Percentiles rank a stretch among this genome's conserved stretches.
Evolutionary conservation across 139 green algal species (phyloP).

Genomic region (Tetraselmis chui): DNA sequence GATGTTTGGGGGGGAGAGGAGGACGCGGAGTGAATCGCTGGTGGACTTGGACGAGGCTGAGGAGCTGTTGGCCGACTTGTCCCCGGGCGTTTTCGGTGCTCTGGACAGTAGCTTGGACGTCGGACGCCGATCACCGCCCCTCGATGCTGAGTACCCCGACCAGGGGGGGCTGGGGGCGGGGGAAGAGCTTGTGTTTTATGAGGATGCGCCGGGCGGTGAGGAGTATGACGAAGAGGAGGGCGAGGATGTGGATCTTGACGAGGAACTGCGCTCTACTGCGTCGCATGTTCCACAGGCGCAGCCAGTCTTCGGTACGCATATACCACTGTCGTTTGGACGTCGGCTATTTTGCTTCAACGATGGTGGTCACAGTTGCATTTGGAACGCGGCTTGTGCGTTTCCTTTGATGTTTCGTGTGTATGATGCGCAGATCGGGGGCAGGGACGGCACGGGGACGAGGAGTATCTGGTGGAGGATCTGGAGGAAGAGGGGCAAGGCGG

Average conservation of each 20-base stretch:
- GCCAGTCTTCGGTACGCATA: too few species aligned
- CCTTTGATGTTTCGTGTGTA: too few species aligned
- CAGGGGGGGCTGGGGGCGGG: neutral
- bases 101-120: neutral
- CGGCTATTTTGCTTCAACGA: too few species aligned
- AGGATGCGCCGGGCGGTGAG: neutral
- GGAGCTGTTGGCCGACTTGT: neutral
- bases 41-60: neutral
- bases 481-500: neutral
- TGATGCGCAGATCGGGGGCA: too few species aligned
- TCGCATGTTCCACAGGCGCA: too few species aligned
- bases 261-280: neutral
- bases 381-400: too few species aligned
- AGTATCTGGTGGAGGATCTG: neutral
- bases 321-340: too few species aligned
- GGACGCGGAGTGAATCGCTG: neutral
- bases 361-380: too few species aligned
- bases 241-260: neutral
- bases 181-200: neutral
- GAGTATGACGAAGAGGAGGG: neutral
- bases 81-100: too few species aligned
- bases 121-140: too few species aligned
- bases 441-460: neutral
- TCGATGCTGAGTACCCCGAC: neutral
- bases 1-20: neutral